These are phyloP conservation scores for Marchantia polymorpha DNA, from an alignment of 225 moss, liverwort and hornwort genomes.

Conservation along the genomic window DNA sequence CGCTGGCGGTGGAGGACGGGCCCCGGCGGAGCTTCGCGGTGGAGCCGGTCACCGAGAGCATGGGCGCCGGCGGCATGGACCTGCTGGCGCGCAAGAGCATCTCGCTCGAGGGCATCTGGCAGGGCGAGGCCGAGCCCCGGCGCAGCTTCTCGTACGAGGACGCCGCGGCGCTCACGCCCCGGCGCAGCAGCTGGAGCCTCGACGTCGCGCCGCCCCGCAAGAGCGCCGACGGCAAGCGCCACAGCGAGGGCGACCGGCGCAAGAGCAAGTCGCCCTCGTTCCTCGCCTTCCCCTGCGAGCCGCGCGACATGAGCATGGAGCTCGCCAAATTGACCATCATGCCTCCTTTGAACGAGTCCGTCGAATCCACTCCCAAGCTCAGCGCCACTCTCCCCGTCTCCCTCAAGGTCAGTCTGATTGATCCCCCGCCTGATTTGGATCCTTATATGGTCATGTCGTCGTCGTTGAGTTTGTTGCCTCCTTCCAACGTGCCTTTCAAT, in stretches of 20 bases:
- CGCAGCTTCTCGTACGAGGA: constrained; percentile 4
- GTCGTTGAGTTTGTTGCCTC: neutral
- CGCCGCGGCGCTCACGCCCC: neutral
- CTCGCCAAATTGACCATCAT: neutral
- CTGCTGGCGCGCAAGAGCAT: constrained; percentile 9
- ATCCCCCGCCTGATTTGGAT: too few species aligned
- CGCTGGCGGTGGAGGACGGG: neutral
- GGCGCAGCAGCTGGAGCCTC: constrained; percentile 13
- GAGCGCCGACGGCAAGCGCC: neutral
- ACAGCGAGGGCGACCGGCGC: neutral
- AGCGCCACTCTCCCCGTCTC: constrained; percentile 9
- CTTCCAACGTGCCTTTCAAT: too few species aligned
- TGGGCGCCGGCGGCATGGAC: constrained; percentile 1
- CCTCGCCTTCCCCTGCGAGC: neutral
- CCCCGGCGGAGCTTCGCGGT: neutral
- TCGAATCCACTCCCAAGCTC: neutral
- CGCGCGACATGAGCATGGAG: neutral
- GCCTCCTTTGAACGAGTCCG: neutral
- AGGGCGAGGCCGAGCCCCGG: constrained; percentile 2
- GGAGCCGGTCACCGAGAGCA: neutral
- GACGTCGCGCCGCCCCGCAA: neutral
- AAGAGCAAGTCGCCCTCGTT: constrained; percentile 1
- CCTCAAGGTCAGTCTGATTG: constrained; percentile 1
- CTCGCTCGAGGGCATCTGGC: constrained; percentile 11
- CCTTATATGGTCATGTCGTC: too few species aligned